Conservation (phyloP, 2,329 filamentous ascomycete genomes). For the Elsinoe ampelina region DNA sequence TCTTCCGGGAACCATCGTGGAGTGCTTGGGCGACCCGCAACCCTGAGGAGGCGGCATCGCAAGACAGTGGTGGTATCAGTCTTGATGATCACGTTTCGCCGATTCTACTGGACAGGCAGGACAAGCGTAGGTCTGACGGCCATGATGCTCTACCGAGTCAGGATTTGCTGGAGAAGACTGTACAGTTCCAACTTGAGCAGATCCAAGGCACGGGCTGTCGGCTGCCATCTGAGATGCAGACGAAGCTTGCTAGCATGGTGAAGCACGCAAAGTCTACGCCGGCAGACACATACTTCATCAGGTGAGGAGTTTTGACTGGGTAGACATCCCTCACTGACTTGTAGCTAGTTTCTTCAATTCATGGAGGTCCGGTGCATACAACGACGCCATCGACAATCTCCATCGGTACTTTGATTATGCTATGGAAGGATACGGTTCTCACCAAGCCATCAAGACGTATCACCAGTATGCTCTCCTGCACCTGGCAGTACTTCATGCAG, state of each 20-base stretch:
- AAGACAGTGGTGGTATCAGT: conserved; percentile 17
- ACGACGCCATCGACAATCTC: conserved; percentile 79
- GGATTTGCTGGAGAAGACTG: conserved; percentile 67
- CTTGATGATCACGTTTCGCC: conserved; percentile 21
- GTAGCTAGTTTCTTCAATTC: conserved; percentile 68
- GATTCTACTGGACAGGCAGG: conserved; percentile 15
- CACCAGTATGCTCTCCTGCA: conserved; percentile 96
- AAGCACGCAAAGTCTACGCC: conserved; percentile 59
- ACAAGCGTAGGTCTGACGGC: conserved; percentile 6
- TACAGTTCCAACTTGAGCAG: conserved; percentile 82
- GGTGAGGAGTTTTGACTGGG: conserved; percentile 33
- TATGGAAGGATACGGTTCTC: conserved; percentile 44
- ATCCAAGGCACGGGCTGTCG: conserved; percentile 76
- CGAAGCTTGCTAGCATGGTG: conserved; percentile 57
- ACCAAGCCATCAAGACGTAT: conserved; percentile 69
- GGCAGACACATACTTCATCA: conserved; percentile 66
- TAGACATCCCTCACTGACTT: background rate
- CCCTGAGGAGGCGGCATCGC: conserved; percentile 27
- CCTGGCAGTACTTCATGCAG: conserved; percentile 83
- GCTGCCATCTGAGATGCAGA: conserved; percentile 63
- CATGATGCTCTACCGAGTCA: conserved; percentile 50
- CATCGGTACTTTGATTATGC: conserved; percentile 97
- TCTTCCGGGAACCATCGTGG: conserved; percentile 69
- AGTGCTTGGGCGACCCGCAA: conserved; percentile 49
- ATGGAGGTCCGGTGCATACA: conserved; percentile 84